Base-by-base conservation (phyloP, 2,329 filamentous ascomycete genomes). In the Ceratocystis huliohia region DNA sequence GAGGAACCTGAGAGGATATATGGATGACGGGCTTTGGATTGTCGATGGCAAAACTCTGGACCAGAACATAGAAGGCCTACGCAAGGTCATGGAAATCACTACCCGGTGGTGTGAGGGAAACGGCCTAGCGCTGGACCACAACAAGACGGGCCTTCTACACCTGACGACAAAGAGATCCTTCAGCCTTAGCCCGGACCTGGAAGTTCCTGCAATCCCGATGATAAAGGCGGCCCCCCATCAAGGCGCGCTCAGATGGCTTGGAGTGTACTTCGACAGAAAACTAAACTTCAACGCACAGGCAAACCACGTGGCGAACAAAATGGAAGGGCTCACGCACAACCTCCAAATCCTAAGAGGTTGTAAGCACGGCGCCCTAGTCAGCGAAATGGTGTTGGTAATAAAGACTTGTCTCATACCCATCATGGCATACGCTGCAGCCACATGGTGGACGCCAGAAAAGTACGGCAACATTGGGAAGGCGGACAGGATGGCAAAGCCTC, bases 21-120 rank as follows among this genome's bases (percentile, higher is more conserved):
- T 64, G 41, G 62, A 64, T 20, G 41, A 64, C n/a, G 28, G 62
- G 5, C 37, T 64, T 1, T 64, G 22, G 62, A 37, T n/a, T 2
- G 22, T n/a, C 3, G 20, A 64, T 1, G 33, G 41, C 10, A 17
- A 48, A 10, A 13, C 45, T 1, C 15, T 20, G 5, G 7, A 48
- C 4, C 15, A 17, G 13, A 17, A 20, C 20, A 2, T 48, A 5
- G n/a, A 46, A n/a, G 22, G 48, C 7, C 44, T 50, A 3, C 46
- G 30, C 20, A 25, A 5, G 20, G 37, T 8, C 1, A 28, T 64
- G 8, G 20, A 17, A 17, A 22, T n/a, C 6, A 64, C 62, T 1
- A 50, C 48, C 0, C 10, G 44, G 2, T 64, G 41, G 44, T 64
- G 62, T 20, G 6, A 17, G 2, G 20, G 2, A 1, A 62, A 62